Percentiles rank a stretch among this genome's conserved stretches.
phyloP scores from a whole-genome alignment of 257 asterid species.

The Solanum chiquidenum region DNA sequence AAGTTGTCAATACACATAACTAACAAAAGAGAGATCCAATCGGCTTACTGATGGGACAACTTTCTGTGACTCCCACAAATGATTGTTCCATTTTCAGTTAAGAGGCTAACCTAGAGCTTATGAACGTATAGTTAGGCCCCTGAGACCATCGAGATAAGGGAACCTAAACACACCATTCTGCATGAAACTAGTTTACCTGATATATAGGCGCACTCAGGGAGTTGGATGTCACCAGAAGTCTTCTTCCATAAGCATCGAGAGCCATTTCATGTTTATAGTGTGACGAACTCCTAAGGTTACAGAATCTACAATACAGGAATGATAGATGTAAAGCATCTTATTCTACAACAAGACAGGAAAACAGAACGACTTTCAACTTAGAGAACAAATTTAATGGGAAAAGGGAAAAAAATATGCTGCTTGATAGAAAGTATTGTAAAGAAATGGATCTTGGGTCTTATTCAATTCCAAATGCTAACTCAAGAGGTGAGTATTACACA shows the following conservation, averaged over 20 bases:
- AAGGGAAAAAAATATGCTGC: background rate
- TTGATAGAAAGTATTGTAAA: background rate
- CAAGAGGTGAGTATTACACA: background rate
- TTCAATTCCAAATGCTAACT: background rate
- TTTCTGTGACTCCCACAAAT: background rate
- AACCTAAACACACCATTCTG: background rate
- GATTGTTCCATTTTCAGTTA: background rate
- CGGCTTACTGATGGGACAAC: background rate
- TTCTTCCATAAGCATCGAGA: conserved; percentile 70
- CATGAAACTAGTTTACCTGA: conserved; percentile 33
- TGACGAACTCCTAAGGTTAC: conserved; percentile 35
- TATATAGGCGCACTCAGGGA: conserved; percentile 70
- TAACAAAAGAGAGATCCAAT: background rate
- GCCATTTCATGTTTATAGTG: conserved; percentile 64
- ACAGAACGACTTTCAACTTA: background rate
- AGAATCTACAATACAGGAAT: conserved; percentile 30
- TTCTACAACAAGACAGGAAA: background rate
- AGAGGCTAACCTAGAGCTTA: background rate
- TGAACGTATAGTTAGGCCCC: background rate
- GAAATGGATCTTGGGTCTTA: background rate
- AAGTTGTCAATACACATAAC: background rate
- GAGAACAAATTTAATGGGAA: background rate
- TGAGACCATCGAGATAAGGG: background rate
- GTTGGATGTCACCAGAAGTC: conserved; percentile 70
- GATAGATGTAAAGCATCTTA: background rate